Evolutionary conservation across 1,139 yeast species (phyloP).

Genomic region (Petasospora fabianii): DNA sequence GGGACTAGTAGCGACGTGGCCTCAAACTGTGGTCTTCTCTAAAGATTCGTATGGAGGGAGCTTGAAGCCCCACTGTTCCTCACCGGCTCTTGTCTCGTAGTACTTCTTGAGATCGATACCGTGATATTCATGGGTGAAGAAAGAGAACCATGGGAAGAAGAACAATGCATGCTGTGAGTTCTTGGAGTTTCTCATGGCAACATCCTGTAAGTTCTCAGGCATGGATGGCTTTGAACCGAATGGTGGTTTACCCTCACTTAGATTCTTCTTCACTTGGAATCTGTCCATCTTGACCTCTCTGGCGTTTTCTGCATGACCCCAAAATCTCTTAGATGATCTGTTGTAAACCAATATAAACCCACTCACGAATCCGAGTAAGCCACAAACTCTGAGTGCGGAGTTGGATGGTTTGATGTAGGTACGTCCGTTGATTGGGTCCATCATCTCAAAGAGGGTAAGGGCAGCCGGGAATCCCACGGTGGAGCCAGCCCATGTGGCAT

Average conservation of each 20-base stretch:
- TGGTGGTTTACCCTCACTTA: slow-evolving; percentile 66
- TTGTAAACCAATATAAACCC: slow-evolving; percentile 71
- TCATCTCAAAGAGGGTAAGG: slow-evolving; percentile 56
- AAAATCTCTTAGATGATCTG: slow-evolving; percentile 65
- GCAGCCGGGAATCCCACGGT: slow-evolving; percentile 65
- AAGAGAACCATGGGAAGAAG: slow-evolving; percentile 79
- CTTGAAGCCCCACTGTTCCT: slow-evolving; percentile 23
- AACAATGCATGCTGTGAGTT: slow-evolving; percentile 62
- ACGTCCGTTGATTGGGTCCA: slow-evolving; percentile 61
- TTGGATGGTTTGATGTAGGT: slow-evolving; percentile 55
- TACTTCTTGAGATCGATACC: slow-evolving; percentile 50
- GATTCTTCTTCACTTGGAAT: slow-evolving; percentile 64
- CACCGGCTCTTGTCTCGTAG: slow-evolving; percentile 25
- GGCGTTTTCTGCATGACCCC: slow-evolving; percentile 73
- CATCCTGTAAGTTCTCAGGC: slow-evolving; percentile 69
- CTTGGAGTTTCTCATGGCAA: slow-evolving; percentile 78
- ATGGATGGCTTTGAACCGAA: slow-evolving; percentile 55
- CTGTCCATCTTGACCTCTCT: slow-evolving; percentile 73
- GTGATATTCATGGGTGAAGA: slow-evolving; percentile 79
- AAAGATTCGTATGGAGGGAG: slow-evolving; percentile 21
- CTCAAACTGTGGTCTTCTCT: slow-evolving; percentile 18
- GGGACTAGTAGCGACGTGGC: background rate
- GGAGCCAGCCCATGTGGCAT: slow-evolving; percentile 57
- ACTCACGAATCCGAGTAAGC: slow-evolving; percentile 61
- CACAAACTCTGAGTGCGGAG: slow-evolving; percentile 54